Base-by-base conservation (phyloP, 164 flowering plant genomes). In the Vitis amurensis region DNA sequence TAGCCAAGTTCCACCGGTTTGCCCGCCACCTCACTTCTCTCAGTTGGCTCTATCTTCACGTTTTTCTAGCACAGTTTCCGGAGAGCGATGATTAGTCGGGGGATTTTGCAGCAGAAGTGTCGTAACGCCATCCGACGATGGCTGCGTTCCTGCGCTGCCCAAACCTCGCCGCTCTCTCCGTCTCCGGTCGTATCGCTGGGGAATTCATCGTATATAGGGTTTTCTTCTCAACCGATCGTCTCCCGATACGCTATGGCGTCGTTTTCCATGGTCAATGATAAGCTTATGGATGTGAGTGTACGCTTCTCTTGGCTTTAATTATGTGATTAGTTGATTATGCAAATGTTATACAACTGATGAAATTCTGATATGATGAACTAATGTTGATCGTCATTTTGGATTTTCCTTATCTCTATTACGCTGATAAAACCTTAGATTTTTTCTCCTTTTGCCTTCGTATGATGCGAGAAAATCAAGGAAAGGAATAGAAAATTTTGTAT, bases 51-150 rank as follows among this genome's bases (percentile, higher is more conserved):
- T 6, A 37, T 37, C 44, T 37, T 37, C 44, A 37, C 44, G 44
- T 61, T 48, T 8, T 11, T 50, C 67, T 19, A 0, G 37, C 6
- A 11, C 56, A 1, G 44, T 1, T 14, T 11, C 58, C 67, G 50
- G 55, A 16, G 37, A 56, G 2, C 3, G 59, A 85, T 83, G 83
- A 74, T 80, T 53, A 66, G 71, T 61, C 71, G 83, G 61, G 64
- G 81, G 30, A 55, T 78, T 69, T 65, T 10, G 68, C 78, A 66
- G 63, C 78, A 49, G 29, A 56, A 53, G 48, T 56, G 71, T 16
- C 74, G 69, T 75, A 64, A 29, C 50, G 63, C 77, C 66, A 37
- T 71, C 57, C 63, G 55, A 16, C 76, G 73, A 15, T 61, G 51
- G 50, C 67, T 72, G 11, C 58, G 31, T 16, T 50, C 67, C 3